Percentiles rank a stretch among this genome's conserved stretches.
Evolutionary conservation across 768 basidiomycete genomes (phyloP).

Genomic region (Psilocybe azurescens): DNA sequence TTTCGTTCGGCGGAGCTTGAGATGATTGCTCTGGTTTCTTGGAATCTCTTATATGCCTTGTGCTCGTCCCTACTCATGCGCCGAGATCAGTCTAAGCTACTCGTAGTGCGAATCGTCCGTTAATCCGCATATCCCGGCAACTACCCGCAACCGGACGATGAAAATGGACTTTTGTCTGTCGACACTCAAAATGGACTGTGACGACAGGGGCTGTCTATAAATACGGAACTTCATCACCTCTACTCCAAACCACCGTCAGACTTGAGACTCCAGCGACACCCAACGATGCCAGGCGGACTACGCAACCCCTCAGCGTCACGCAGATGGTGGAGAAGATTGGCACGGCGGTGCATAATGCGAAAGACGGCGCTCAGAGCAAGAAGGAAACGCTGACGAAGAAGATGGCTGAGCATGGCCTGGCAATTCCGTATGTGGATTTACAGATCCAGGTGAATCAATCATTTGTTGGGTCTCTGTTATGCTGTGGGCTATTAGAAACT

Average conservation of each 20-base stretch:
- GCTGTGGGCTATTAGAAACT: too few relatives aligned
- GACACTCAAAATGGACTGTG: background rate
- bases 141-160: background rate
- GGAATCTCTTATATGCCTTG: too few relatives aligned
- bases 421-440: slow-evolving; percentile 57
- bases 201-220: slow-evolving; percentile 10
- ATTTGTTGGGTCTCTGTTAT: background rate
- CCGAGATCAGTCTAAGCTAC: too few relatives aligned
- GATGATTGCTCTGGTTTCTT: too few relatives aligned
- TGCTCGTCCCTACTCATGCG: too few relatives aligned
- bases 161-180: background rate
- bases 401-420: slow-evolving; percentile 33
- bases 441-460: slow-evolving; percentile 51
- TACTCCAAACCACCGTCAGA: slow-evolving; percentile 5
- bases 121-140: background rate
- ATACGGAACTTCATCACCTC: slow-evolving; percentile 7
- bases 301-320: slow-evolving; percentile 40
- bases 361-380: slow-evolving; percentile 33
- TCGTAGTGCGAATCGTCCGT: too few relatives aligned
- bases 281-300: slow-evolving; percentile 29
- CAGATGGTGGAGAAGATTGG: slow-evolving; percentile 34
- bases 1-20: too few relatives aligned
- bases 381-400: slow-evolving; percentile 31
- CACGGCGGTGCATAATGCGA: slow-evolving; percentile 31
- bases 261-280: slow-evolving; percentile 16